Conservation (phyloP, 1,139 yeast species). For the Chernovozyma aurita region DNA sequence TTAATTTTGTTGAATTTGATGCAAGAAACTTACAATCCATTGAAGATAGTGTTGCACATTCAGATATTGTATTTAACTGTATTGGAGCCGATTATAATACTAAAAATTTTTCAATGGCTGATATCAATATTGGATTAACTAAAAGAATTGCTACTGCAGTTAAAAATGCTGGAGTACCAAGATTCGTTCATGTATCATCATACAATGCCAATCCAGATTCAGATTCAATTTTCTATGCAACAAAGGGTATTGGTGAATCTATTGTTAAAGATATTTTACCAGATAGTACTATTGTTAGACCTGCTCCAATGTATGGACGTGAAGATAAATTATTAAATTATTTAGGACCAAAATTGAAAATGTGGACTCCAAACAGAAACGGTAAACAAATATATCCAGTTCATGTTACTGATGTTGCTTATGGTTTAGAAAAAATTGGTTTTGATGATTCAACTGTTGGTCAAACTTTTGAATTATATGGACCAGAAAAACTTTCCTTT, state of each 20-base stretch:
- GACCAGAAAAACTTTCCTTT: conserved; percentile 64
- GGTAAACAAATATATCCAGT: conserved; percentile 66
- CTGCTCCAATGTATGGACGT: conserved; percentile 76
- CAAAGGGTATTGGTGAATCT: conserved; percentile 78
- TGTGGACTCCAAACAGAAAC: conserved; percentile 63
- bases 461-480: conserved; percentile 69
- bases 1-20: conserved; percentile 80
- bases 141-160: conserved; percentile 74
- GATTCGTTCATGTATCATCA: conserved; percentile 76
- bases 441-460: conserved; percentile 80
- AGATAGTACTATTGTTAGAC: conserved; percentile 80
- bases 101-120: conserved; percentile 79
- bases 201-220: conserved; percentile 73
- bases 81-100: conserved; percentile 77
- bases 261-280: conserved; percentile 66
- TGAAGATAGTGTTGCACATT: conserved; percentile 73
- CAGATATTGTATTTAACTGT: conserved; percentile 79
- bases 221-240: conserved; percentile 65
- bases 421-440: conserved; percentile 74
- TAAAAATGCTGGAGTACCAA: conserved; percentile 68
- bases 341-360: conserved; percentile 51
- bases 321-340: conserved; percentile 69
- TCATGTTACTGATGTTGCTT: conserved; percentile 76
- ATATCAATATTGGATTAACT: conserved; percentile 75
- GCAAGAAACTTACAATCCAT: conserved; percentile 73